Percentiles rank a stretch among this genome's conserved stretches.
These are phyloP conservation scores for Echria macrotheca DNA, from an alignment of 495 filamentous ascomycete species.

Conservation along the genomic window DNA sequence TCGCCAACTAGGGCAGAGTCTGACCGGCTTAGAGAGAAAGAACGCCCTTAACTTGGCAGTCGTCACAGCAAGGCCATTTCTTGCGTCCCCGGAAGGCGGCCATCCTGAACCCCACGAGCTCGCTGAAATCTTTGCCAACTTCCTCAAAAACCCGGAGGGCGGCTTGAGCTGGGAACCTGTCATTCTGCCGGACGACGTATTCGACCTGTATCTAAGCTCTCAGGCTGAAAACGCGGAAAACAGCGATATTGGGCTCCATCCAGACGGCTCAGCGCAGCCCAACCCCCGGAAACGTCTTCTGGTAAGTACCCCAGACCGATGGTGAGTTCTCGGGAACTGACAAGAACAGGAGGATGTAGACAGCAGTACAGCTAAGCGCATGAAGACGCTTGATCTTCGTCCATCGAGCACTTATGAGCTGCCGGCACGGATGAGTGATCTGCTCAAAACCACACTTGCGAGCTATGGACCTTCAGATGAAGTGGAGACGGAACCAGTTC, in stretches of 20 bases:
- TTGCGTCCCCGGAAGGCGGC: conserved; percentile 25
- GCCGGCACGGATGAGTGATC: conserved; percentile 24
- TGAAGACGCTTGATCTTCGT: conserved; percentile 12
- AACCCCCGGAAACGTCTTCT: conserved; percentile 33
- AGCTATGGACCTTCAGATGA: not conserved
- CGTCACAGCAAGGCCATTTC: conserved; percentile 23
- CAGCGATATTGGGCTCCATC: not conserved
- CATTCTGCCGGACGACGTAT: conserved; percentile 29
- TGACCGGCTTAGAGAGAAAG: conserved; percentile 33
- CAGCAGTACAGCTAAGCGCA: conserved; percentile 21
- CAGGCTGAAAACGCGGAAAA: not conserved
- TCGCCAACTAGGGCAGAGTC: conserved; percentile 24
- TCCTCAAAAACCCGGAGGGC: conserved; percentile 24
- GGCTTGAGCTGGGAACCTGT: conserved; percentile 32
- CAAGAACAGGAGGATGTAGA: conserved; percentile 26
- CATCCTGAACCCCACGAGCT: conserved; percentile 25
- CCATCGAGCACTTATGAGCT: conserved; percentile 7
- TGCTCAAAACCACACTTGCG: conserved; percentile 22
- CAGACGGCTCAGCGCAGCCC: conserved; percentile 7
- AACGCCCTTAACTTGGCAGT: conserved; percentile 35
- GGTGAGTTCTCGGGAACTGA: not conserved
- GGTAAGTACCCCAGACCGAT: conserved; percentile 23
- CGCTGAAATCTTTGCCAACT: conserved; percentile 33
- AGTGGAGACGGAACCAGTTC: too few relatives aligned
- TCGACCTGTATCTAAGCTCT: conserved; percentile 28